Conservation (phyloP, 2,329 filamentous ascomycete species). For the Ascochyta clinopodiicola region DNA sequence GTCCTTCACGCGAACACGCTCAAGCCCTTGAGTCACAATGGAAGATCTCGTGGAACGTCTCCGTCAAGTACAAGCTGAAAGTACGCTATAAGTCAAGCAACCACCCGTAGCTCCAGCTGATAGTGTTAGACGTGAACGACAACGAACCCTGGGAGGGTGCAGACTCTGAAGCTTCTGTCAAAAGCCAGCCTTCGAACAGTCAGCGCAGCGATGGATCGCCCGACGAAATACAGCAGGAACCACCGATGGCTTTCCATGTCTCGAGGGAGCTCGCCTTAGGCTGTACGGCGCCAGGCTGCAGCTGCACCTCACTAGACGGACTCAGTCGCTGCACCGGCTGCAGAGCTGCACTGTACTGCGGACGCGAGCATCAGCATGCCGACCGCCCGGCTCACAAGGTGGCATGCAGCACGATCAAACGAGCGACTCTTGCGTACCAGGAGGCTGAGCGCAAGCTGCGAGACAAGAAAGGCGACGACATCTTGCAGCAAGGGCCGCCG, state of each 20-base stretch:
- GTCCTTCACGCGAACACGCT: neutral
- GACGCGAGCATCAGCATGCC: conserved; percentile 51
- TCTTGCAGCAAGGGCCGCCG: neutral
- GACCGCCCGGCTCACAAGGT: conserved; percentile 45
- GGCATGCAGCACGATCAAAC: conserved; percentile 50
- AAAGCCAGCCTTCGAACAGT: neutral
- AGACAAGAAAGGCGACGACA: neutral
- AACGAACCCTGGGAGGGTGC: neutral
- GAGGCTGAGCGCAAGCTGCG: conserved; percentile 27
- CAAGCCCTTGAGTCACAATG: neutral
- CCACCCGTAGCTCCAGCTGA: no score
- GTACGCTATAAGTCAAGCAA: neutral
- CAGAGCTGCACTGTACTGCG: conserved; percentile 55
- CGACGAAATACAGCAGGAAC: neutral
- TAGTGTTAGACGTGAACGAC: no score
- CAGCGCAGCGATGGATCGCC: neutral
- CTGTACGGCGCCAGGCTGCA: neutral
- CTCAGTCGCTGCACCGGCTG: conserved; percentile 54
- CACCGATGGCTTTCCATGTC: neutral
- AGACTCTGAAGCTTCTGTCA: neutral
- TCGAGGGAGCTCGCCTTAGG: neutral
- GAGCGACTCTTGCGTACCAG: conserved; percentile 34
- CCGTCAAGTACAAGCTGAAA: neutral
- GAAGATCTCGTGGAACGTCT: neutral
- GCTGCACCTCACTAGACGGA: neutral